Base-by-base conservation (phyloP, 352 stramenopile genomes). In the Achlya hypogyna region DNA sequence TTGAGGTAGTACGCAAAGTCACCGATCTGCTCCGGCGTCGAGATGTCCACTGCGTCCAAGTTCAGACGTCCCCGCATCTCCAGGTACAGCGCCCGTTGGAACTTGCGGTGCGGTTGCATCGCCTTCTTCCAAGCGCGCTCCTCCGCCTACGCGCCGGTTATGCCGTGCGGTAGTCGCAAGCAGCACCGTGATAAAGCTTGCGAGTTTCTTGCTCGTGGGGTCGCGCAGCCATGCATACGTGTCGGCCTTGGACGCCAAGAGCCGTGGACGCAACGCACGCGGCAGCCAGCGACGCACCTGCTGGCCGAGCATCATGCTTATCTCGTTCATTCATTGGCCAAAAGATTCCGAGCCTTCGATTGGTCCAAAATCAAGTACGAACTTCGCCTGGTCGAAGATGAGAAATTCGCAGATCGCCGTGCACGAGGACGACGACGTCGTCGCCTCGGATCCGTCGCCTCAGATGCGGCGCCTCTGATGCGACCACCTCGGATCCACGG, bases 21-120 rank as follows among this genome's bases (percentile, higher is more conserved):
- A 49, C 85, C 83, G 49, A 94, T 88, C 60, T 77, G 76, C 63
- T 94, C 85, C 1, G 85, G 82, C n/a, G 92, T 76, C 27, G 68
- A 71, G 31, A 59, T 29, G 18, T 67, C 60, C 31, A 53, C 16
- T 22, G 34, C 28, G 18, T 45, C 51, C n/a, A 67, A 31, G 18
- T 67, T 67, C 18, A 67, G 60, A 10, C 60, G 60, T 34, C 34
- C 14, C 47, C 76, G 81, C 34, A 74, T 81, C 45, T 91, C 78
- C 23, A 84, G 73, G n/a, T 81, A 79, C 47, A 86, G 59, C 14
- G 88, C 54, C 2, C 84, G 80, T 22, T 84, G 76, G 51, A 94
- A 76, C 47, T 94, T 84, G 23, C 76, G 53, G 63, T 88, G 87
- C 29, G 90, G 74, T 22, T 81, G 63, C 23, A 82, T 77, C 70